Percentiles rank a stretch among this genome's conserved stretches.
These are phyloP conservation scores for Naegleria lovaniensis DNA, from an alignment of 208 protist genomes.

Conservation along the genomic window DNA sequence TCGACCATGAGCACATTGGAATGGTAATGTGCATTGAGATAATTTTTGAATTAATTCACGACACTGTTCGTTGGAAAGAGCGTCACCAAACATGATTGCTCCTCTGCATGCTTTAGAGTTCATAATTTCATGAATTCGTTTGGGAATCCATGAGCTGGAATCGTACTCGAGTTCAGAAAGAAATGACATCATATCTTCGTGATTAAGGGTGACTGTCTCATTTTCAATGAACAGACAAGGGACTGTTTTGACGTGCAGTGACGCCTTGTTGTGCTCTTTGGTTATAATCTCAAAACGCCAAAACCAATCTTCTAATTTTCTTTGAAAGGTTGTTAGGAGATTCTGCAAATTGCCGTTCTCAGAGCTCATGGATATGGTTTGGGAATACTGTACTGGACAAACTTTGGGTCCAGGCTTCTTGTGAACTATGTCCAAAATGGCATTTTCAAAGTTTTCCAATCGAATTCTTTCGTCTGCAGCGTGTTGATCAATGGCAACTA, in stretches of 20 bases:
- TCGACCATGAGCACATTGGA: slow-evolving; percentile 25
- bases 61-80: neutral
- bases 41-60: neutral
- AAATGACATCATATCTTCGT: neutral
- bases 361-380: neutral
- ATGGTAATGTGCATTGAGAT: neutral
- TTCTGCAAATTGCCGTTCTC: no score
- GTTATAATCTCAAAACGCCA: neutral
- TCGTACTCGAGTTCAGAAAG: neutral
- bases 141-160: neutral
- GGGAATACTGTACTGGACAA: neutral
- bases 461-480: neutral
- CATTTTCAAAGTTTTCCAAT: neutral
- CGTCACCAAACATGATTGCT: slow-evolving; percentile 20
- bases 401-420: neutral
- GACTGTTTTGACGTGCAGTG: neutral
- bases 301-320: neutral
- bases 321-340: neutral
- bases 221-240: neutral
- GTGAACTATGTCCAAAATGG: neutral
- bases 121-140: neutral
- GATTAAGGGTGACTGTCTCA: neutral
- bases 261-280: neutral
- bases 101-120: slow-evolving; percentile 4
- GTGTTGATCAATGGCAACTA: neutral